Conservation (phyloP, 768 basidiomycete species). For the Strobilomyces echinocephalus region DNA sequence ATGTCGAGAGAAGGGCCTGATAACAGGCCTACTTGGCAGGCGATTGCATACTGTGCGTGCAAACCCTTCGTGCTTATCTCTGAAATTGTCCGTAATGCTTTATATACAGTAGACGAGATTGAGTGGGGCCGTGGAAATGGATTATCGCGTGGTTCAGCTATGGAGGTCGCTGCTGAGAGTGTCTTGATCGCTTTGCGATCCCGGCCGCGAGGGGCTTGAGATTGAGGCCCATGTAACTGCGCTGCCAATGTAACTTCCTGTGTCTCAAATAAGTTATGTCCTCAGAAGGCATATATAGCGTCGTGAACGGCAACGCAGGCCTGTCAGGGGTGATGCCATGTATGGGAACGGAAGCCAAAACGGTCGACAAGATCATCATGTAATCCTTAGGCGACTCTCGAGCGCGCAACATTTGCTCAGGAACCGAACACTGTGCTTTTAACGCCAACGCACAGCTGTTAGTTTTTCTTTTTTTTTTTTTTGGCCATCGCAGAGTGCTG, state of each 20-base stretch:
- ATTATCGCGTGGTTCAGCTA: conserved; percentile 15
- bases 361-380: conserved; percentile 6
- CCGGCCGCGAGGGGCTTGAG: background rate
- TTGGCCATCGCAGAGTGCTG: background rate
- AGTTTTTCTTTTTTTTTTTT: background rate
- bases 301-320: too few species aligned
- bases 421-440: background rate
- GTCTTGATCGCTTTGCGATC: conserved; percentile 15
- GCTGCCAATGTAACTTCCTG: background rate
- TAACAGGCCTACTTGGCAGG: conserved; percentile 23
- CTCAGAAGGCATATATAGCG: too few species aligned
- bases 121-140: conserved; percentile 24
- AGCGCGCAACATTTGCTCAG: background rate
- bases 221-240: background rate
- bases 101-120: conserved; percentile 13
- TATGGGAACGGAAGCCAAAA: conserved; percentile 10
- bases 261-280: too few species aligned
- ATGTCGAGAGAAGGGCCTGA: conserved; percentile 10
- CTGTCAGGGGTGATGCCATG: conserved; percentile 12
- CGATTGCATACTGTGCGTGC: conserved; percentile 19
- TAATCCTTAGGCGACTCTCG: too few species aligned
- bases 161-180: conserved; percentile 17
- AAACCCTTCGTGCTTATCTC: background rate
- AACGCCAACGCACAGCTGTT: background rate
- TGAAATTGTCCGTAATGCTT: background rate